Evolutionary conservation across 495 filamentous ascomycete species (phyloP), one percentile per base, ranked within the genome.

Genomic region (Stereocaulon alpinum): DNA sequence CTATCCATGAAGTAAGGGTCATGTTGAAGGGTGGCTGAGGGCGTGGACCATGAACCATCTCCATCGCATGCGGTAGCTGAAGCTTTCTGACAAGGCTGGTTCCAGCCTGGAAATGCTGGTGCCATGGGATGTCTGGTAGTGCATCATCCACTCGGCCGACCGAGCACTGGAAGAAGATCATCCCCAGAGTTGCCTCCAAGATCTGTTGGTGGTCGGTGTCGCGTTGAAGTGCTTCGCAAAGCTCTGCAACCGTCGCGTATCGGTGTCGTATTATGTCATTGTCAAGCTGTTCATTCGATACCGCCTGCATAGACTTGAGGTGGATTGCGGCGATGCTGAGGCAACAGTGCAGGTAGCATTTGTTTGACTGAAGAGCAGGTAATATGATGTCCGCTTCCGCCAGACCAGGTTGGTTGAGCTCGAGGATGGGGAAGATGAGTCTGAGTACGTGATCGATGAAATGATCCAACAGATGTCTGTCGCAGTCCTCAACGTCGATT

Each of bases 121-220:
- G 85, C 93, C 93, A 98, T 1, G 92, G 86, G 61, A 97, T 96
- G 67, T 98, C 93, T 3, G 90, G 91, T 14, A 98, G 82, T 54
- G 78, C 80, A 65, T 96, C 93, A 65, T 91, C 86, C 4, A 86
- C 81, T 49, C 87, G 77, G 40, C 93, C 93, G 58, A 97, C 91
- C 17, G 88, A 88, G 74, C 87, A 92, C 65, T 96, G 91, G 78
- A 96, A 98, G 75, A 97, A 91, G 61, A 96, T 95, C 83, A 98
- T 91, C 52, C 89, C 93, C 9, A 98, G 77, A 1, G 92, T 91
- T 3, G 93, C 90, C 72, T 98, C 93, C 14, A 98, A 80, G 63
- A 96, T 95, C 66, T 92, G 78, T 49, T 86, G 79, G 70, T 95
- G 90, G 61, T 96, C 76, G 63, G 82, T 80, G 65, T 98, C 92